Conservation (phyloP, 2,329 filamentous ascomycete genomes). For the Corinectria fuckeliana region DNA sequence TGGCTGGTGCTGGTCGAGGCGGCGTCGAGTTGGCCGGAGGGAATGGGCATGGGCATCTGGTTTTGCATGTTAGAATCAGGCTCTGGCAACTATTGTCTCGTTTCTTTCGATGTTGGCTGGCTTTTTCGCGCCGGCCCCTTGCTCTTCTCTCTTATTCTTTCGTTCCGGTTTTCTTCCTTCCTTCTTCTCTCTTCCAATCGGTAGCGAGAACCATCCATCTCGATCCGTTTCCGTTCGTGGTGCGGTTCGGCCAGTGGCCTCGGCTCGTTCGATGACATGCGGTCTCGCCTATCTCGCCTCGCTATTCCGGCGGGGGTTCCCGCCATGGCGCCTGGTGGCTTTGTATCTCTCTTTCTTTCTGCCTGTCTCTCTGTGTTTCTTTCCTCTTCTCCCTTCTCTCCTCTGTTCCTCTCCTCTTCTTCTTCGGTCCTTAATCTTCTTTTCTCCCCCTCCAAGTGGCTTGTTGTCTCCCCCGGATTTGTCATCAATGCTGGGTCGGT, state of each 20-base stretch:
- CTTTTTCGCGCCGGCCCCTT: background rate
- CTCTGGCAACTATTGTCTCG: background rate
- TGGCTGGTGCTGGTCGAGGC: constrained; percentile 2
- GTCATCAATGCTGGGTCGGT: constrained; percentile 8
- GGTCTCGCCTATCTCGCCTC: constrained; percentile 9
- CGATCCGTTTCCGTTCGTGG: no score
- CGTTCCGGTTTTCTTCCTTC: constrained; percentile 12
- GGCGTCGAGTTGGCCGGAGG: constrained; percentile 2
- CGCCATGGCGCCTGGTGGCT: no score
- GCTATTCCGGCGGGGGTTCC: no score
- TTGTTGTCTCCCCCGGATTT: background rate
- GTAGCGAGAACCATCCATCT: background rate
- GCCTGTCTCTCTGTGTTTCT: background rate
- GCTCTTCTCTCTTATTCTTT: background rate
- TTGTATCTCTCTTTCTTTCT: background rate
- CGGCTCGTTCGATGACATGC: background rate
- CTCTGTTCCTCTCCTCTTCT: no score
- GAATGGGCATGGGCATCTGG: constrained; percentile 15
- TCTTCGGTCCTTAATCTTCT: background rate
- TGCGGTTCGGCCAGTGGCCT: background rate
- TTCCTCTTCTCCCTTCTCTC: background rate
- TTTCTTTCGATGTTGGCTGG: background rate
- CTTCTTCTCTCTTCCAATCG: background rate
- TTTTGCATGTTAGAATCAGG: constrained; percentile 9
- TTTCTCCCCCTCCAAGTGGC: background rate